Percentiles rank a stretch among this genome's conserved stretches.
Evolutionary conservation across 345 rosid genomes (phyloP).

Genomic region (Raphanus raphanistrum): DNA sequence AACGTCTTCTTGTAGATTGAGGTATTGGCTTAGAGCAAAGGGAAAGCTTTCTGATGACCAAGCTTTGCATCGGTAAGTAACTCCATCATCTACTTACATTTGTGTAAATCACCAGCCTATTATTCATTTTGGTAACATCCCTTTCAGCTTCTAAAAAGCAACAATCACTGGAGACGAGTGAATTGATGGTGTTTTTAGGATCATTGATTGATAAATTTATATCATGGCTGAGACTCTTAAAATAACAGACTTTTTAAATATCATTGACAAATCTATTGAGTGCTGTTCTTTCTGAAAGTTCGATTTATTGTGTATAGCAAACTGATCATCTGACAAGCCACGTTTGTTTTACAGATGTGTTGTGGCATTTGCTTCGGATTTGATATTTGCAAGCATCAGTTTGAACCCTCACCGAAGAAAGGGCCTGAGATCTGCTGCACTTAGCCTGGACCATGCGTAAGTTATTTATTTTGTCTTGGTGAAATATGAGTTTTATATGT

Average conservation of each 20-base stretch:
- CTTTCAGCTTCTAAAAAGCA: neutral
- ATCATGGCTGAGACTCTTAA: slow-evolving; percentile 2
- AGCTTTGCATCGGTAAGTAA: slow-evolving; percentile 82
- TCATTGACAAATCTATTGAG: neutral
- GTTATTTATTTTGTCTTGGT: slow-evolving; percentile 25
- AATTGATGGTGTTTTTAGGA: slow-evolving; percentile 11
- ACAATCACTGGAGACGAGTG: neutral
- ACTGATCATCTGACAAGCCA: slow-evolving; percentile 1
- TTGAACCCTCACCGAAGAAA: slow-evolving; percentile 82
- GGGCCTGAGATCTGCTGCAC: slow-evolving; percentile 58
- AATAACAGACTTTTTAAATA: neutral
- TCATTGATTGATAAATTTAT: slow-evolving; percentile 1
- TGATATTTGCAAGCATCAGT: slow-evolving; percentile 69
- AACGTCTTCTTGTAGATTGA: slow-evolving; percentile 53
- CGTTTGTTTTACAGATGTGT: slow-evolving; percentile 68
- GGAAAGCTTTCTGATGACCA: slow-evolving; percentile 96
- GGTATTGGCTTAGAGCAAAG: slow-evolving; percentile 90
- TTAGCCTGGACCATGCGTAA: slow-evolving; percentile 96
- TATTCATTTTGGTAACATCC: neutral
- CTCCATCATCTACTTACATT: slow-evolving; percentile 17
- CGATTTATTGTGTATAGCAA: neutral
- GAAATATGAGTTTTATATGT: slow-evolving; percentile 3
- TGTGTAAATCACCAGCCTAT: slow-evolving; percentile 9
- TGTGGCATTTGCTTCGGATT: slow-evolving; percentile 88
- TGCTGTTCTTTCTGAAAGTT: slow-evolving; percentile 1